These are phyloP conservation scores for Microcos paniculata DNA, from an alignment of 345 rosid species.

Conservation along the genomic window DNA sequence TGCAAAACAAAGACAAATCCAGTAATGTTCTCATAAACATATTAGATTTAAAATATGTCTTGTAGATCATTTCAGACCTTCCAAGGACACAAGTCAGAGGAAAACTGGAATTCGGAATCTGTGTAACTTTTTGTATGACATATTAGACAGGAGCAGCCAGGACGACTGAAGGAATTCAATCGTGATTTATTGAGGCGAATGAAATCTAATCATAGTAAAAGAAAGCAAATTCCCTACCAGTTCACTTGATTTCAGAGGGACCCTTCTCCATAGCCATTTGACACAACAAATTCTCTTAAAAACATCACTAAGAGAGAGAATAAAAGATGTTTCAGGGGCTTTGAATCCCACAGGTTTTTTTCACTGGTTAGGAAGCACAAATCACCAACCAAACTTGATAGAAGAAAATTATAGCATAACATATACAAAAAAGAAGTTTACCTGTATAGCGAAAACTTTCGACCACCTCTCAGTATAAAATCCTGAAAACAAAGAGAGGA, in stretches of 20 bases:
- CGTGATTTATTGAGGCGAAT: not conserved
- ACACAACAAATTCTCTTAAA: not conserved
- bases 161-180: not conserved
- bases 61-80: not conserved
- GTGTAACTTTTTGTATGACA: not conserved
- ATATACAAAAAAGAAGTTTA: conserved; percentile 20
- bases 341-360: not conserved
- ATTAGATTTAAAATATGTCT: not conserved
- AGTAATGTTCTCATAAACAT: not conserved
- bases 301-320: not conserved
- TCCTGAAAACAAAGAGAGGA: conserved; percentile 52
- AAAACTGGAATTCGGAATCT: not conserved
- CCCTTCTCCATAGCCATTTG: not conserved
- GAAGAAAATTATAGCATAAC: not conserved
- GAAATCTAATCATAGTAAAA: not conserved
- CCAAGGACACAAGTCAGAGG: not conserved
- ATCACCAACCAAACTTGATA: not conserved
- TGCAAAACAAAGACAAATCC: conserved; percentile 27
- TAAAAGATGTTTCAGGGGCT: not conserved
- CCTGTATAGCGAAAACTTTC: conserved; percentile 82
- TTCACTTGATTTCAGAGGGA: not conserved
- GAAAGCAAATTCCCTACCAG: not conserved
- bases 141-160: not conserved
- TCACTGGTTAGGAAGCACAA: not conserved
- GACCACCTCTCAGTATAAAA: conserved; percentile 72